These are phyloP conservation scores for Ensete glaucum DNA, from an alignment of 176 grass and related monocot species.

Conservation along the genomic window DNA sequence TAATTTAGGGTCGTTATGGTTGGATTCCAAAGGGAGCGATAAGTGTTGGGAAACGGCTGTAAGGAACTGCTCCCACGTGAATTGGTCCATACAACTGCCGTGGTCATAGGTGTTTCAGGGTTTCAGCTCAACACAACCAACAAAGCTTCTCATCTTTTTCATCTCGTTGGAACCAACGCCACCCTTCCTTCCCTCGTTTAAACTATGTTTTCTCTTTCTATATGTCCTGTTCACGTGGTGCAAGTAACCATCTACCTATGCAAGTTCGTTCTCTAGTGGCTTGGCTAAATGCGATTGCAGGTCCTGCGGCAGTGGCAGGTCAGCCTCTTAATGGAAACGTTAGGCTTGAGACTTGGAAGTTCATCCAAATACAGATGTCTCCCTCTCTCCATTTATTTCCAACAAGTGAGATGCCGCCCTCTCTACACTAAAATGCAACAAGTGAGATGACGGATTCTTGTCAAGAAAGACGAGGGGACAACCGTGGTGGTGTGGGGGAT, in stretches of 20 bases:
- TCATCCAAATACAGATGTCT: background rate
- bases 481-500: background rate
- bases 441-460: background rate
- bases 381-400: background rate
- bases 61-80: conserved; percentile 16
- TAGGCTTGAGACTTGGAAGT: conserved; percentile 20
- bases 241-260: conserved; percentile 3
- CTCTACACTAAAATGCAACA: background rate
- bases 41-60: background rate
- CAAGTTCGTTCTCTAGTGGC: conserved; percentile 16
- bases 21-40: conserved; percentile 18
- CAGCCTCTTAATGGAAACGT: conserved; percentile 2
- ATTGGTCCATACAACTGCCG: background rate
- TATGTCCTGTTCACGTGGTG: conserved; percentile 17
- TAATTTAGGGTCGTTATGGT: conserved; percentile 19
- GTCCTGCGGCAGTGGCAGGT: background rate
- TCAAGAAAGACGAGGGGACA: background rate
- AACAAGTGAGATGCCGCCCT: background rate
- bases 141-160: background rate
- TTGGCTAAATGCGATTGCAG: conserved; percentile 7
- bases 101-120: conserved; percentile 1
- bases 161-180: background rate
- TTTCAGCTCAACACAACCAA: background rate
- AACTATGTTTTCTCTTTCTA: background rate
- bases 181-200: background rate